Base-by-base conservation (phyloP, 164 flowering plant genomes). In the Liquidambar formosana region DNA sequence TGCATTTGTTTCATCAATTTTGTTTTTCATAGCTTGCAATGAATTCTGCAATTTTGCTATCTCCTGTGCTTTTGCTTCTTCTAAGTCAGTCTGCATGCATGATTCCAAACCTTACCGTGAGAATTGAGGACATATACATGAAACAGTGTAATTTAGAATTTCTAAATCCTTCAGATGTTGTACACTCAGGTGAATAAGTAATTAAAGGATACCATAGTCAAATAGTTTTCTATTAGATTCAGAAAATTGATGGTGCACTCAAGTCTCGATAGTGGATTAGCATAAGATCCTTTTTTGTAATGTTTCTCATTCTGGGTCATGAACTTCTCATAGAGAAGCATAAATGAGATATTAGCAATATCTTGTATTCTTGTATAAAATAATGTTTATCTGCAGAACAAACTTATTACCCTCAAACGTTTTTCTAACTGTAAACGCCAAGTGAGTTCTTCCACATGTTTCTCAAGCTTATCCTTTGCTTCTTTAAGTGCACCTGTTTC, bases 401-500 rank as follows among this genome's bases (percentile, higher is more conserved):
- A 44, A 18, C 64, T 16, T 43, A 60, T 78, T 84, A 91, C 98
- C 93, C 96, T 82, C 59, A 88, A 71, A 48, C 96, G 93, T 73
- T 91, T 94, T 79, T 94, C 97, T 69, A 91, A 76, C 66, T 90
- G 92, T 67, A 94, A 71, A 67, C 96, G 93, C 96, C 92, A 91
- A 67, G 98, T 91, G 63, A 94, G 93, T 69, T 94, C 97, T 80
- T 94, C 98, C 68, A 91, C 88, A 58, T 72, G 79, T 65, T 91
- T 94, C 74, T 89, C 92, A 65, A 94, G 94, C 83, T 91, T 94
- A 73, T 94, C 91, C 78, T 94, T 91, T 9, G 98, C 98, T 82
- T 94, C 97, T 83, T 86, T 89, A 47, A 91, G 94, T 70, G 96
- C 97, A 69, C 98, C 98, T 43, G 96, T 91, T 77, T 94, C 98